A percentile compares a stretch with the other conserved stretches of the same genome.
phyloP scores from a whole-genome alignment of 2,329 filamentous ascomycete genomes.

The Fusarium albidum region DNA sequence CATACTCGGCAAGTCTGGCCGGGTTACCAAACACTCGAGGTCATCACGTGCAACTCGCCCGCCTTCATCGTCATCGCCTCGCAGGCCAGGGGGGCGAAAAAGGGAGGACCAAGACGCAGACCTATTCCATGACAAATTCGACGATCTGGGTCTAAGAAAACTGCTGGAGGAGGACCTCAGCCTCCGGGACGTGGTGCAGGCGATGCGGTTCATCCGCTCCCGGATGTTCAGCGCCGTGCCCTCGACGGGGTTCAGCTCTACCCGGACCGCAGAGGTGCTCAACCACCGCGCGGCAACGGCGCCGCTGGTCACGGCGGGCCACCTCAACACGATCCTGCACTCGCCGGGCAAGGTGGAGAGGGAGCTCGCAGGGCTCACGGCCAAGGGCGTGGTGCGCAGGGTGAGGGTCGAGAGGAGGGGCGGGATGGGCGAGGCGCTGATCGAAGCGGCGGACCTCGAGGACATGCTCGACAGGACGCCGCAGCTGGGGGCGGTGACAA shows the following conservation, averaged over 20 bases:
- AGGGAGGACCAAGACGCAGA: conserved; percentile 37
- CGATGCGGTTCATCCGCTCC: conserved; percentile 67
- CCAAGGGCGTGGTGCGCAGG: conserved; percentile 65
- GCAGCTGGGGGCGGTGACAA: conserved; percentile 52
- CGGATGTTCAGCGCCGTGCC: conserved; percentile 73
- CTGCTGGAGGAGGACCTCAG: conserved; percentile 63
- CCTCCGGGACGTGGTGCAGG: conserved; percentile 70
- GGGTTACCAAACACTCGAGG: conserved; percentile 45
- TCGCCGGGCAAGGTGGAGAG: conserved; percentile 72
- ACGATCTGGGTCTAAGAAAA: conserved; percentile 66
- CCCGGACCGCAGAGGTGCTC: conserved; percentile 69
- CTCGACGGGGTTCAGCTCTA: conserved; percentile 69
- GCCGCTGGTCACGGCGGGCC: conserved; percentile 70
- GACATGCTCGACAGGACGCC: conserved; percentile 50
- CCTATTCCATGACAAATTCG: conserved; percentile 57
- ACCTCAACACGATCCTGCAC: conserved; percentile 69
- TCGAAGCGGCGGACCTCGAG: conserved; percentile 66
- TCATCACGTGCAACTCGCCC: conserved; percentile 21
- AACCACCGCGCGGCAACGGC: conserved; percentile 68
- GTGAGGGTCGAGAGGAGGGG: conserved; percentile 70
- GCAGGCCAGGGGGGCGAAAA: conserved; percentile 35
- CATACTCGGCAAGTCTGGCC: conserved; percentile 48
- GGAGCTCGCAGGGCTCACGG: conserved; percentile 69
- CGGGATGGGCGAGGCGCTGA: conserved; percentile 70
- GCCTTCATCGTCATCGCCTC: conserved; percentile 36